Conservation (phyloP, 1,139 yeast species). For the Pichia kudriavzevii region DNA sequence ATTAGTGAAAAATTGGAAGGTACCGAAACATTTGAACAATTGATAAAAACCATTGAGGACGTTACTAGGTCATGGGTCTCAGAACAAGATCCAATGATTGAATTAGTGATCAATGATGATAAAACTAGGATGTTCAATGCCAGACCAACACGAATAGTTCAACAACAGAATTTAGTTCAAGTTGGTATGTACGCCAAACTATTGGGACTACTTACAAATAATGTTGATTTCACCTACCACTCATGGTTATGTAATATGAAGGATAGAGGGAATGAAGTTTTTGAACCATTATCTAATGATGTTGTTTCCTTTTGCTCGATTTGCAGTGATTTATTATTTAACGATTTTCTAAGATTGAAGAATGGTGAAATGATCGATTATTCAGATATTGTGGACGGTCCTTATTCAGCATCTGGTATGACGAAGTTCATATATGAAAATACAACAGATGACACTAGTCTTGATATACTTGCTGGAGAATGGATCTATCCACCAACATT, state of each 20-base stretch:
- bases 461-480: slow-evolving; percentile 18
- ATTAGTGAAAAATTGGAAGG: slow-evolving; percentile 11
- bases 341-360: slow-evolving; percentile 41
- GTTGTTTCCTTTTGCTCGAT: slow-evolving; percentile 33
- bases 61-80: slow-evolving; percentile 19
- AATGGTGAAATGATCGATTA: slow-evolving; percentile 41
- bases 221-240: slow-evolving; percentile 25
- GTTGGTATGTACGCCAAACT: slow-evolving; percentile 48
- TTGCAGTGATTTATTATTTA: slow-evolving; percentile 30
- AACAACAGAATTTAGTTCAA: slow-evolving; percentile 44
- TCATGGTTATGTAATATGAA: slow-evolving; percentile 39
- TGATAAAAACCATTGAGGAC: slow-evolving; percentile 12
- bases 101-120: slow-evolving; percentile 38
- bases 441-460: slow-evolving; percentile 10
- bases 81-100: slow-evolving; percentile 16
- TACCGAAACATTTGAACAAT: slow-evolving; percentile 16
- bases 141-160: slow-evolving; percentile 43
- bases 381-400: slow-evolving; percentile 9
- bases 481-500: slow-evolving; percentile 55
- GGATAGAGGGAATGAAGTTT: slow-evolving; percentile 40
- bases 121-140: slow-evolving; percentile 19
- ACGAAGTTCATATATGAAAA: slow-evolving; percentile 3
- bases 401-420: slow-evolving; percentile 31
- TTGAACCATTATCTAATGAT: slow-evolving; percentile 39
- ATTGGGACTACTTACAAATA: slow-evolving; percentile 31